Base-by-base conservation (phyloP, 2,329 filamentous ascomycete species). In the Pyrenophora tritici-repentis region DNA sequence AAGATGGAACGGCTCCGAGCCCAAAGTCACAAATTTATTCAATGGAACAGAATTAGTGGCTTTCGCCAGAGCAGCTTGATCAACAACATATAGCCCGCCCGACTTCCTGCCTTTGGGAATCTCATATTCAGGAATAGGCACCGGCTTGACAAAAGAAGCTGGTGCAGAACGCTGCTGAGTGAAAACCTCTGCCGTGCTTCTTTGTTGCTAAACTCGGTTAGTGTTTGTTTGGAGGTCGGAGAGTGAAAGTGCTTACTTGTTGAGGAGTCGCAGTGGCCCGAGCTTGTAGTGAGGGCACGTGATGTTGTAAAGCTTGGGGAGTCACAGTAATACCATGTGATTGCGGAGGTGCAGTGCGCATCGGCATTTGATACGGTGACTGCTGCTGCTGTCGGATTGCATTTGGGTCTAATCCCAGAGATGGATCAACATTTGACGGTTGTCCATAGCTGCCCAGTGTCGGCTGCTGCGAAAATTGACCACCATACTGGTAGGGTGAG, bases 31-130 rank as follows among this genome's bases (percentile, higher is more conserved):
- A 40, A 75, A 78, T 59, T 74, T 73, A 59, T 75, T 73, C 57
- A 80, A 56, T 14, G 73, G 66, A 60, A 62, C 68, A 29, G 77
- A 78, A 40, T 76, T 76, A 24, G 78, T 80, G 14, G 73, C 73
- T 56, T 72, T 72, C 31, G 70, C 69, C 22, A 81, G 62, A 24
- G 70, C 62, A 56, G 74, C 66, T 50, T 71, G 70, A 58, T 77
- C 72, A 57, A 77, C 67, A 50, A 78, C 66, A 54, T 68, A 67
- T 43, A 79, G 76, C 33, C 71, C 71, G 47, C 76, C 77, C 22
- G 64, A 65, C 47, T 61, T 62, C 51, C 62, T 70, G 41, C 68
- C 70, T 42, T 65, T 69, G 14, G 72, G 72, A 42, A 71, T 61
- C 9, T 71, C 64, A 61, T 65, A 72, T 8, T 59, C 62, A 43